Evolutionary conservation across 805 yeast genomes (phyloP).

Genomic region (Saturnispora zaruensis): DNA sequence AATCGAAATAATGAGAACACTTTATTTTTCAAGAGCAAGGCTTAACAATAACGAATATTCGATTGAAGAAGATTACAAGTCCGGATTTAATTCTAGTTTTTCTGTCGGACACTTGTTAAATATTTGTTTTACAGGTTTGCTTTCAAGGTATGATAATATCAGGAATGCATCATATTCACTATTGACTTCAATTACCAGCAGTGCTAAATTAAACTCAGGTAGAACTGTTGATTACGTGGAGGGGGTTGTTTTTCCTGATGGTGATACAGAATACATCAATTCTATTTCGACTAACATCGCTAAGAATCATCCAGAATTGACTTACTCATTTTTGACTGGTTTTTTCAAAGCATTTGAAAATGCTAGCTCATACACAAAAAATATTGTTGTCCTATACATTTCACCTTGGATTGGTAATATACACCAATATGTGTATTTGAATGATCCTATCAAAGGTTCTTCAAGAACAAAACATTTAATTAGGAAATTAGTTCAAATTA

Average conservation of each 20-base stretch:
- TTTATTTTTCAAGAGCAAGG: constrained; percentile 57
- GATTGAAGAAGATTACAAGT: constrained; percentile 27
- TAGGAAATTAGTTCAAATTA: constrained; percentile 50
- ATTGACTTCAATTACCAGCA: constrained; percentile 50
- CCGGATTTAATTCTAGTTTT: constrained; percentile 25
- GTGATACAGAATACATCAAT: constrained; percentile 52
- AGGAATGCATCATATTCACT: constrained; percentile 56
- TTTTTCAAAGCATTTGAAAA: constrained; percentile 45
- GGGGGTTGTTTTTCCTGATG: constrained; percentile 60
- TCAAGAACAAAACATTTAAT: constrained; percentile 53
- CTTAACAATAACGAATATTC: constrained; percentile 22
- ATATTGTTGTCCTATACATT: constrained; percentile 41
- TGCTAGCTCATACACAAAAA: constrained; percentile 28
- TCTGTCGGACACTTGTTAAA: constrained; percentile 52
- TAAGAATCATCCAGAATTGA: constrained; percentile 43
- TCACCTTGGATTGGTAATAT: constrained; percentile 73
- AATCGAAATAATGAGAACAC: constrained; percentile 59
- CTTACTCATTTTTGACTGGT: constrained; percentile 45
- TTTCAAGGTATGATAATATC: constrained; percentile 50
- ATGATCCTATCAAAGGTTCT: constrained; percentile 49
- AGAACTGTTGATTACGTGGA: constrained; percentile 45
- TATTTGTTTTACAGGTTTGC: constrained; percentile 58
- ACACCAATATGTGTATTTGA: constrained; percentile 45
- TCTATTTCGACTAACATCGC: constrained; percentile 53
- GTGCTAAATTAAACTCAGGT: constrained; percentile 54